Evolutionary conservation across 345 rosid genomes (phyloP).

Genomic region (Balakata baccata): DNA sequence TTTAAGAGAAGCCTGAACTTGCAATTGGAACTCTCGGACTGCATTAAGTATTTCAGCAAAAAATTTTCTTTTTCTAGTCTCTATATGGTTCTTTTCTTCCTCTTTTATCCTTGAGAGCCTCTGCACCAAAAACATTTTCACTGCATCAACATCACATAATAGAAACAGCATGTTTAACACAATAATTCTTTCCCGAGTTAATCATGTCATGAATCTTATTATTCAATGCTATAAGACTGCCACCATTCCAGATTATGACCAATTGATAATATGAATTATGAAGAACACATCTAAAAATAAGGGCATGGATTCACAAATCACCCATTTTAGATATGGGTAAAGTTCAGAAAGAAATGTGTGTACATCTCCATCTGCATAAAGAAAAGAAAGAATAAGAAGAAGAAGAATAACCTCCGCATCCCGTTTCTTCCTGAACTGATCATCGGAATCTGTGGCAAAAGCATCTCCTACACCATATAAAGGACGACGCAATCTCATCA

Average conservation of each 20-base stretch:
- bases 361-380: background rate
- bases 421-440: slow-evolving; percentile 86
- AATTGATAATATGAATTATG: too few relatives aligned
- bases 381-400: background rate
- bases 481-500: slow-evolving; percentile 80
- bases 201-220: background rate
- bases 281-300: background rate
- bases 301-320: slow-evolving; percentile 10
- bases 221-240: slow-evolving; percentile 2
- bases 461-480: slow-evolving; percentile 86
- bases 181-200: background rate
- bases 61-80: slow-evolving; percentile 78
- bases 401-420: slow-evolving; percentile 71
- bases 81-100: slow-evolving; percentile 74
- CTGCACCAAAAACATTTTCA: slow-evolving; percentile 41
- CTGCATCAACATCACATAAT: slow-evolving; percentile 23
- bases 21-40: slow-evolving; percentile 84
- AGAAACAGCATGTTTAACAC: slow-evolving; percentile 1
- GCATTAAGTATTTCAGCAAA: slow-evolving; percentile 86
- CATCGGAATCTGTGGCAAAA: slow-evolving; percentile 82
- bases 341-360: slow-evolving; percentile 1
- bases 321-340: background rate
- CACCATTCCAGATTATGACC: background rate
- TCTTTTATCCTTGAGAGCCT: slow-evolving; percentile 81
- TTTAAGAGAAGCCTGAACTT: slow-evolving; percentile 72